Percentiles rank a stretch among this genome's conserved stretches.
Evolutionary conservation across 2,329 filamentous ascomycete genomes (phyloP).

Genomic region (Tolypocladium tundrense): DNA sequence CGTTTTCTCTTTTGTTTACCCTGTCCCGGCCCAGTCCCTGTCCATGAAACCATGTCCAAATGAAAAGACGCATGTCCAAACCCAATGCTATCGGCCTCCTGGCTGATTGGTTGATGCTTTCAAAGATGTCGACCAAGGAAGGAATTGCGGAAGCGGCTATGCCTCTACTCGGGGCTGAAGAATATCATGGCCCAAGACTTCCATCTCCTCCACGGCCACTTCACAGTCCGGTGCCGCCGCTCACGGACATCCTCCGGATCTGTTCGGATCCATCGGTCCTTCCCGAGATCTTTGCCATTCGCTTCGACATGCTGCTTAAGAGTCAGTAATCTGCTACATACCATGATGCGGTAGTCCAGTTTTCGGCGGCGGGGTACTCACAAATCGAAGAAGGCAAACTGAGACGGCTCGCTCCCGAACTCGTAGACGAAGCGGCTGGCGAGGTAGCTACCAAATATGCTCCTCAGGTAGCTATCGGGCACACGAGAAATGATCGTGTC

Average conservation of each 20-base stretch:
- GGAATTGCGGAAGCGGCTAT: not conserved
- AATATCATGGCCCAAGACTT: not conserved
- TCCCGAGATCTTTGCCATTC: conserved; percentile 38
- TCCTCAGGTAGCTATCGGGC: conserved; percentile 81
- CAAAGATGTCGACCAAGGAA: not conserved
- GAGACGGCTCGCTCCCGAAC: conserved; percentile 83
- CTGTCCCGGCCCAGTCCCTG: not conserved
- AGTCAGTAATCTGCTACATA: not conserved
- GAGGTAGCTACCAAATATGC: conserved; percentile 93
- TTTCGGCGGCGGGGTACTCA: conserved; percentile 37
- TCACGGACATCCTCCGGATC: conserved; percentile 16
- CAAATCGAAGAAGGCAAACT: conserved; percentile 99
- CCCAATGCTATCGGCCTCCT: not conserved
- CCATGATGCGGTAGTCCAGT: not conserved
- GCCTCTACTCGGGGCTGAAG: not conserved
- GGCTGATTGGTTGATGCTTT: not conserved
- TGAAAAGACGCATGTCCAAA: not conserved
- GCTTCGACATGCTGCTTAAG: conserved; percentile 50
- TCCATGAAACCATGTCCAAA: not conserved
- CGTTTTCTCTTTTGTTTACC: not conserved
- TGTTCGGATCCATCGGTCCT: conserved; percentile 14
- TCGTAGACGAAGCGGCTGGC: conserved; percentile 95
- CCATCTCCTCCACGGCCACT: not conserved
- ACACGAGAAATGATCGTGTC: conserved; percentile 80
- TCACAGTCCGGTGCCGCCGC: conserved; percentile 2